Percentiles rank a stretch among this genome's conserved stretches.
phyloP scores from a whole-genome alignment of 345 rosid genomes.

The Gossypium turneri region DNA sequence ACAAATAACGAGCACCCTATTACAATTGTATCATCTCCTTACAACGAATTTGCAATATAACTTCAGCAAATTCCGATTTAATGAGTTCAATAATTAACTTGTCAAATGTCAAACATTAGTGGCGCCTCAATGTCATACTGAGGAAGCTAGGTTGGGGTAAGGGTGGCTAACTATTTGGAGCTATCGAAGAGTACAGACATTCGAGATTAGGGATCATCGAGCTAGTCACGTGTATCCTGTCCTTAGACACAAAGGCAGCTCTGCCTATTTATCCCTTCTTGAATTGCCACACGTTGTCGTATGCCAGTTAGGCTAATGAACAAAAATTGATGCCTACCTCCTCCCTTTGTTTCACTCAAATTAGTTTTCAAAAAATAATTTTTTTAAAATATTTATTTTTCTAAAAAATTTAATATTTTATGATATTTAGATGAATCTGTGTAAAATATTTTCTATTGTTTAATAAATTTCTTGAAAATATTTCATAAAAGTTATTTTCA shows the following conservation, averaged over 20 bases:
- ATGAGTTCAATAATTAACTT: neutral
- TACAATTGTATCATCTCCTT: too few relatives aligned
- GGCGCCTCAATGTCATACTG: neutral
- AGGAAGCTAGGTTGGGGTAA: neutral
- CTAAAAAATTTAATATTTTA: too few relatives aligned
- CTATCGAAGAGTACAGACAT: constrained; percentile 3
- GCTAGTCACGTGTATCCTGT: constrained; percentile 30
- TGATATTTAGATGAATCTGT: too few relatives aligned
- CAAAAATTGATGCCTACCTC: neutral
- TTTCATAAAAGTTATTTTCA: too few relatives aligned
- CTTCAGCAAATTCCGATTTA: neutral
- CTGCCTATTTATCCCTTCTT: constrained; percentile 19
- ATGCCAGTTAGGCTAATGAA: neutral
- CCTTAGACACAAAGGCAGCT: constrained; percentile 16
- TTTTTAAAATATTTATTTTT: too few relatives aligned
- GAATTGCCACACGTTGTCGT: constrained; percentile 8
- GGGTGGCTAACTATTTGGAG: neutral
- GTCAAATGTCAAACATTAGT: neutral
- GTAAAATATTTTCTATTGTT: too few relatives aligned
- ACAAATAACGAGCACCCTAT: too few relatives aligned
- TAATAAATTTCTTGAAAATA: too few relatives aligned
- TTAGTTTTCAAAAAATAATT: too few relatives aligned
- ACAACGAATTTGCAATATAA: too few relatives aligned
- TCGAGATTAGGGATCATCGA: constrained; percentile 30
- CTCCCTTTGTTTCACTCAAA: too few relatives aligned